Conservation (phyloP, 2,329 filamentous ascomycete genomes). For the Clonostachys sp. region DNA sequence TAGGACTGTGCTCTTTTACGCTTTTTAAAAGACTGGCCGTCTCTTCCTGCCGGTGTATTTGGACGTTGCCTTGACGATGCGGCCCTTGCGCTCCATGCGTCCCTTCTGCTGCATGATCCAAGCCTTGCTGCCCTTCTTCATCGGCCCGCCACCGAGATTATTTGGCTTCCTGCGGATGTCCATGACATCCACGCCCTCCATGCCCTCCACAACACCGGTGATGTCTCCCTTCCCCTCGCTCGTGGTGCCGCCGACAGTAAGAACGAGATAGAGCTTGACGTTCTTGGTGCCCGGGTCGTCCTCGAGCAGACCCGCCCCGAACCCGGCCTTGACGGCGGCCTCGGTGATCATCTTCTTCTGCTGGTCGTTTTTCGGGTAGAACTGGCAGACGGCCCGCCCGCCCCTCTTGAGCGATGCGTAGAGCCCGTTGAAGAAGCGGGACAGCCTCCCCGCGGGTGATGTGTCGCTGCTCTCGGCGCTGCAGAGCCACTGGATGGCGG, state of each 20-base stretch:
- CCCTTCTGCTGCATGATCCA: slow-evolving; percentile 87
- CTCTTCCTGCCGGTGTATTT: slow-evolving; percentile 94
- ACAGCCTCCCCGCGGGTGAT: slow-evolving; percentile 70
- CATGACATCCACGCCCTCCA: slow-evolving; percentile 82
- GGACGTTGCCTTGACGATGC: slow-evolving; percentile 84
- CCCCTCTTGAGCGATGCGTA: slow-evolving; percentile 82
- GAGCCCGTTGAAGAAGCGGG: slow-evolving; percentile 86
- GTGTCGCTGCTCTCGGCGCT: slow-evolving; percentile 90
- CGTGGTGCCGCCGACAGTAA: slow-evolving; percentile 72
- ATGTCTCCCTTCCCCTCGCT: slow-evolving; percentile 65
- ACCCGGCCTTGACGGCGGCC: slow-evolving; percentile 89
- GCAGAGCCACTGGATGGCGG: slow-evolving; percentile 97
- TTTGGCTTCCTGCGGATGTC: slow-evolving; percentile 57
- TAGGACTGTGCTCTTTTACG: neutral
- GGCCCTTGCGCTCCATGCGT: slow-evolving; percentile 92
- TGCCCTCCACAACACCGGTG: slow-evolving; percentile 80
- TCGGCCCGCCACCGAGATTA: slow-evolving; percentile 37
- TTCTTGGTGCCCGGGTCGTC: slow-evolving; percentile 97
- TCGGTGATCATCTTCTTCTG: slow-evolving; percentile 89
- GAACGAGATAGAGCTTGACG: slow-evolving; percentile 89
- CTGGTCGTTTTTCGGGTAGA: slow-evolving; percentile 93
- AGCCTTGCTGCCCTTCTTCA: slow-evolving; percentile 77
- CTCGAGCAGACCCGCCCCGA: slow-evolving; percentile 90
- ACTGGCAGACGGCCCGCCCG: slow-evolving; percentile 90
- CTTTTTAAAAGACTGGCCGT: slow-evolving; percentile 63